Evolutionary conservation across 805 yeast species (phyloP).

Genomic region (Suhomyces tanzawaensis): DNA sequence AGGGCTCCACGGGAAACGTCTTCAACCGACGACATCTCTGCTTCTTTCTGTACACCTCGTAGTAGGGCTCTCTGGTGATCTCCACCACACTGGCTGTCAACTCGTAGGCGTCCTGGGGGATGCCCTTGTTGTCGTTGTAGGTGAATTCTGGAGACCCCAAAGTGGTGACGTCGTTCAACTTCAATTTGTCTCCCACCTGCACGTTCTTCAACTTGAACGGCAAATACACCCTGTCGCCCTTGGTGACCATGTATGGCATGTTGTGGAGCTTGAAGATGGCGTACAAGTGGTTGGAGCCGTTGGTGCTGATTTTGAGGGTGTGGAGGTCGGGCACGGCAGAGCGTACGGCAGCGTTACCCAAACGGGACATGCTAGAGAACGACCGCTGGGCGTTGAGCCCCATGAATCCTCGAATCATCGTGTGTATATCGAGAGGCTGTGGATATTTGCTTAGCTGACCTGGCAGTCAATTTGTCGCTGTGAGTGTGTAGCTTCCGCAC

Average conservation of each 20-base stretch:
- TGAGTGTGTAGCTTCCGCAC: too few species aligned
- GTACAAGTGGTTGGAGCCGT: slow-evolving; percentile 54
- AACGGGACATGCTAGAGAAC: too few species aligned
- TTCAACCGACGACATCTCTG: slow-evolving; percentile 76
- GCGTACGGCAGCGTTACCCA: too few species aligned
- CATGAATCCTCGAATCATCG: neutral
- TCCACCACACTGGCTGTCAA: slow-evolving; percentile 82
- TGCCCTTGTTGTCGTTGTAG: slow-evolving; percentile 41
- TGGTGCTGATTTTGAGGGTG: slow-evolving; percentile 65
- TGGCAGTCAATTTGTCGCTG: too few species aligned
- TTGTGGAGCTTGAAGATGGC: slow-evolving; percentile 81
- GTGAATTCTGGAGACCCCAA: slow-evolving; percentile 86
- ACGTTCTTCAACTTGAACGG: slow-evolving; percentile 78
- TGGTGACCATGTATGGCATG: slow-evolving; percentile 83
- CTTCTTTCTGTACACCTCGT: slow-evolving; percentile 53
- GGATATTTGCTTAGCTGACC: too few species aligned
- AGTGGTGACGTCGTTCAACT: slow-evolving; percentile 70
- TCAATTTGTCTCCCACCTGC: slow-evolving; percentile 78
- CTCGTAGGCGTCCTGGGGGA: slow-evolving; percentile 51
- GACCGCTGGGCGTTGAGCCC: too few species aligned
- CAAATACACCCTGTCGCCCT: slow-evolving; percentile 79
- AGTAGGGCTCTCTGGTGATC: slow-evolving; percentile 77
- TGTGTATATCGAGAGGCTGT: neutral
- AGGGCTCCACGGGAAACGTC: slow-evolving; percentile 72
- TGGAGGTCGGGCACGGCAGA: too few species aligned